Percentiles rank a stretch among this genome's conserved stretches.
These are phyloP conservation scores for Trichosanthes cucumerina DNA, from an alignment of 306 rosid species.

Conservation along the genomic window DNA sequence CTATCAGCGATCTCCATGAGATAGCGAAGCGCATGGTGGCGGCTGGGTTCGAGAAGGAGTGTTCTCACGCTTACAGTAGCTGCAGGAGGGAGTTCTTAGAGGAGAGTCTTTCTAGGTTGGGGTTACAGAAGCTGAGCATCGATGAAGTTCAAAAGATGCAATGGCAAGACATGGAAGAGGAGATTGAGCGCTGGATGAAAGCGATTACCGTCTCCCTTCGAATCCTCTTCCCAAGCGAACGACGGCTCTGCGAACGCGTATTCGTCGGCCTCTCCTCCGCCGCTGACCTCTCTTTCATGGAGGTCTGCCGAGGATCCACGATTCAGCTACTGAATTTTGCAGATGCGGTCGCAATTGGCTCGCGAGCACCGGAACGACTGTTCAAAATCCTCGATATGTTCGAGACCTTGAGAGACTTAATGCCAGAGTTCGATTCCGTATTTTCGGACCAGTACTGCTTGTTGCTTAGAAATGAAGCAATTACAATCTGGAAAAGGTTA, in stretches of 20 bases:
- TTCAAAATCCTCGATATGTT: constrained; percentile 71
- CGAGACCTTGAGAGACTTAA: constrained; percentile 66
- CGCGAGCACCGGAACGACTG: constrained; percentile 76
- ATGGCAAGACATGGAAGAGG: constrained; percentile 84
- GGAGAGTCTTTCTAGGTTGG: constrained; percentile 75
- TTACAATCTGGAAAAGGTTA: constrained; percentile 75
- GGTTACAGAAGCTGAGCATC: constrained; percentile 76
- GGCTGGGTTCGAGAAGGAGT: constrained; percentile 83
- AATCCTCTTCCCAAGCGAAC: constrained; percentile 77
- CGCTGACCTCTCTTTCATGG: constrained; percentile 76
- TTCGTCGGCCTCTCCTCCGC: constrained; percentile 76
- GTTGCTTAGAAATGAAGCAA: constrained; percentile 59
- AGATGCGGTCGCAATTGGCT: constrained; percentile 72
- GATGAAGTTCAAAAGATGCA: constrained; percentile 81
- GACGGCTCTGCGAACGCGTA: constrained; percentile 65
- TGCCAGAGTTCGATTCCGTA: constrained; percentile 54
- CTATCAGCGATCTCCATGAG: constrained; percentile 74
- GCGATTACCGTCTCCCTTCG: constrained; percentile 56
- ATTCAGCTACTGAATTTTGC: constrained; percentile 76
- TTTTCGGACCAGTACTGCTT: constrained; percentile 72
- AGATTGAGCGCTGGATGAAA: constrained; percentile 81
- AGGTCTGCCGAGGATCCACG: constrained; percentile 75
- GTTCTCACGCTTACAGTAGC: constrained; percentile 73
- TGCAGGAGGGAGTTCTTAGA: constrained; percentile 81
- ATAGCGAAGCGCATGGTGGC: constrained; percentile 90